These are phyloP conservation scores for Diaporthe helianthi DNA, from an alignment of 2,329 filamentous ascomycete species.

Conservation along the genomic window DNA sequence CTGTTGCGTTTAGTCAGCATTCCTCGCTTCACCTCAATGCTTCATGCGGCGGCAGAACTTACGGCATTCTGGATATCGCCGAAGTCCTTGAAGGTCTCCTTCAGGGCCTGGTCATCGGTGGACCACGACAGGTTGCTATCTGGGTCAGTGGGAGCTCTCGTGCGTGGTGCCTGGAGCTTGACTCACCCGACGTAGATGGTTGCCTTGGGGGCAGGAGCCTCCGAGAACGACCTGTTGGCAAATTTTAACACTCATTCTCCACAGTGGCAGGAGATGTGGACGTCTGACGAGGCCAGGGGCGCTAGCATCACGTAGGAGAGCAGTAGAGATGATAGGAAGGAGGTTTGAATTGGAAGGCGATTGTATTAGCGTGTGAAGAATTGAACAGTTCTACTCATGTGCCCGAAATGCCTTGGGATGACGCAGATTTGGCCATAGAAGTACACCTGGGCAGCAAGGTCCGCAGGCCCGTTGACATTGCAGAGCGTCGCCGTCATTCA, in stretches of 20 bases:
- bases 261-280: not conserved
- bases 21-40: not conserved
- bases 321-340: conserved; percentile 11
- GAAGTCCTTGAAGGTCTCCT: not conserved
- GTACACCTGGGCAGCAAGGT: conserved; percentile 11
- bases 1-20: not conserved
- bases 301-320: conserved; percentile 19
- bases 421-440: conserved; percentile 15
- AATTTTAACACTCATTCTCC: not conserved
- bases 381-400: conserved; percentile 18
- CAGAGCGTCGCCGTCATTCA: not conserved
- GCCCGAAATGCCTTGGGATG: conserved; percentile 13
- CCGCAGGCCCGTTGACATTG: not conserved
- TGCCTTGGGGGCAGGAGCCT: not conserved
- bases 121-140: conserved; percentile 22
- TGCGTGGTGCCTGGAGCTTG: not conserved
- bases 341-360: not conserved
- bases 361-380: conserved; percentile 17
- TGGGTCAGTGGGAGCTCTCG: not conserved
- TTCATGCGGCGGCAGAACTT: not conserved
- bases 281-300: not conserved
- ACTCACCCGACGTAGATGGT: conserved; percentile 26
- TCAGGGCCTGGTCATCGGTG: conserved; percentile 24
- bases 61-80: conserved; percentile 21
- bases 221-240: conserved; percentile 21